Conservation (phyloP, 495 filamentous ascomycete genomes). For the Collariella sp. region DNA sequence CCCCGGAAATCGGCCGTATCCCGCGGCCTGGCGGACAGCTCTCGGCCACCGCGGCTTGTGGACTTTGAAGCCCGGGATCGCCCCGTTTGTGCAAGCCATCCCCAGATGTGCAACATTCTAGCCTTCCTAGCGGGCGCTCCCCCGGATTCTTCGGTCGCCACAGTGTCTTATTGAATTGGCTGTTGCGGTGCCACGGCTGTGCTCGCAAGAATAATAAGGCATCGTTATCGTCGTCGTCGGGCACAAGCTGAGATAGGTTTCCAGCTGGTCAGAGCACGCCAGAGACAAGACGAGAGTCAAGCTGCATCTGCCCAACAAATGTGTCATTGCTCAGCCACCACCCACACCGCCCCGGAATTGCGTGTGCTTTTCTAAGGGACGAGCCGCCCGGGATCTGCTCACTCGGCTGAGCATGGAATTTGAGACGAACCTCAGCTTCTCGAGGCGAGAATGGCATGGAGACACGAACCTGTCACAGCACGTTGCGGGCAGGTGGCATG, state of each 20-base stretch:
- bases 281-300: slow-evolving; percentile 8
- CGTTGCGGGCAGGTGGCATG: not conserved
- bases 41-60: slow-evolving; percentile 6
- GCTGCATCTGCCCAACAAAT: slow-evolving; percentile 17
- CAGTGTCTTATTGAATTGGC: not conserved
- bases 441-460: no score
- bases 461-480: not conserved
- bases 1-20: not conserved
- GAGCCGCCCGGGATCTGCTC: not conserved
- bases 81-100: not conserved
- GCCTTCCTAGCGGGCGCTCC: not conserved
- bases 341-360: slow-evolving; percentile 26
- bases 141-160: slow-evolving; percentile 9
- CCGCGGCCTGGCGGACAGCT: not conserved
- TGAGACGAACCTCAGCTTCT: no score
- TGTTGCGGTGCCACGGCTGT: not conserved
- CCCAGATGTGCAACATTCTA: slow-evolving; percentile 6
- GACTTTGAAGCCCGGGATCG: not conserved
- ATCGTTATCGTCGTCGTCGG: not conserved
- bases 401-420: no score
- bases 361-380: not conserved
- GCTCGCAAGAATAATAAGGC: no score
- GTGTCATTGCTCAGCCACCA: slow-evolving; percentile 23
- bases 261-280: not conserved
- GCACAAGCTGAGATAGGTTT: not conserved